Base-by-base conservation (phyloP, 139 green algal species). In the Trebouxia sp. region DNA sequence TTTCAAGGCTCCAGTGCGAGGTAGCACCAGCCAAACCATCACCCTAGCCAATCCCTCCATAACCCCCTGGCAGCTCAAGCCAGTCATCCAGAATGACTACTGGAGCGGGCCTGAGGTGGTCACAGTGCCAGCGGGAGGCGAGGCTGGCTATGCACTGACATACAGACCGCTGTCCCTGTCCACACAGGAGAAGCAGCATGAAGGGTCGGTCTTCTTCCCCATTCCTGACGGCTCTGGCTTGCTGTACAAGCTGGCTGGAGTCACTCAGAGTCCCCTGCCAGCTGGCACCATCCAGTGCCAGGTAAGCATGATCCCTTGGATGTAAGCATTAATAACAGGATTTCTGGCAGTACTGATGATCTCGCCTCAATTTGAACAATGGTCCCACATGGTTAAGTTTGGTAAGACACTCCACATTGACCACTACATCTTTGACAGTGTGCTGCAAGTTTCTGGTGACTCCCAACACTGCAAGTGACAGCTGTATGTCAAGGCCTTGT, bases 161-260 rank as follows among this genome's bases (percentile, higher is more conserved):
- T 97, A 92, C 87, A 80, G 79, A 22, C 93, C 93, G 6, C 76
- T 94, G 30, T 82, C 87, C 32, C 95, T 95, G 92, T 86, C 88
- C 58, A 78, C 79, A 0, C 55, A 79, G 4, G 86, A 86, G 15
- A 79, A 80, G 51, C 87, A 87, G 22, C 91, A 95, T 75, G 86
- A 92, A 48, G 91, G 91, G 66, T 89, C 81, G 24, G 85, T 95
- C 14, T 96, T 96, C 85, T 94, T 97, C 84, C 90, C 92, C 55
- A 90, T 95, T 32, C 93, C 91, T 17, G 91, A 97, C 72, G 93
- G 93, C 69, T 90, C 84, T 9, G 92, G 86, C 0, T 82, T 93
- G 75, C 83, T 95, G 79, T 93, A 94, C 87, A 81, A 83, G 39
- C 85, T 94, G 32, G 20, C 75, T 43, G 90, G 90, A 20, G 53